phyloP scores from a whole-genome alignment of 164 flowering plant species.

The Pachysandra terminalis region DNA sequence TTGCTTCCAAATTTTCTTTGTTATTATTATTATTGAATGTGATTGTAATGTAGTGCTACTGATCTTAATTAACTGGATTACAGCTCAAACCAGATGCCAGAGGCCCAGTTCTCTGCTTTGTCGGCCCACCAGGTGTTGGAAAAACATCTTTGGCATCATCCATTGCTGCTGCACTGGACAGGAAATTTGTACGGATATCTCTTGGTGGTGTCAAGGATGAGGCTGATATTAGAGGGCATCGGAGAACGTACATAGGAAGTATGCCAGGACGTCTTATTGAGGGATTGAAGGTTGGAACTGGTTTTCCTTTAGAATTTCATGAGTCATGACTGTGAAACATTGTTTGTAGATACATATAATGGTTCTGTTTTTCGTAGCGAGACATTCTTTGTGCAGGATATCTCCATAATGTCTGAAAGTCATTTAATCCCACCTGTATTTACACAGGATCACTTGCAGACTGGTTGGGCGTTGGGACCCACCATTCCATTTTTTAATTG shows the following conservation, averaged over 20 bases:
- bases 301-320: not conserved
- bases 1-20: slow-evolving; percentile 2
- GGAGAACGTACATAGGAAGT: slow-evolving; percentile 98
- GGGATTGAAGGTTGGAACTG: slow-evolving; percentile 77
- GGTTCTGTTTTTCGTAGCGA: not conserved
- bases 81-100: slow-evolving; percentile 99
- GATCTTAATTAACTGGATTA: slow-evolving; percentile 13
- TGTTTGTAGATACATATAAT: not conserved
- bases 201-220: slow-evolving; percentile 99
- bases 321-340: not conserved
- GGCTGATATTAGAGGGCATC: slow-evolving; percentile 99
- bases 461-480: not conserved
- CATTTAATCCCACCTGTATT: not conserved
- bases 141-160: slow-evolving; percentile 99
- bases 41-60: slow-evolving; percentile 6
- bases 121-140: slow-evolving; percentile 99
- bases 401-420: slow-evolving; percentile 2
- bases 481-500: not conserved
- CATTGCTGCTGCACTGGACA: slow-evolving; percentile 90
- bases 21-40: not conserved
- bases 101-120: slow-evolving; percentile 98
- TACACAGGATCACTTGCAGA: not conserved
- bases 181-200: slow-evolving; percentile 92
- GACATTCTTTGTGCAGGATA: not conserved
- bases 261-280: slow-evolving; percentile 99